phyloP scores from a whole-genome alignment of 768 basidiomycete genomes.

The Pleurotus citrinopileatus region DNA sequence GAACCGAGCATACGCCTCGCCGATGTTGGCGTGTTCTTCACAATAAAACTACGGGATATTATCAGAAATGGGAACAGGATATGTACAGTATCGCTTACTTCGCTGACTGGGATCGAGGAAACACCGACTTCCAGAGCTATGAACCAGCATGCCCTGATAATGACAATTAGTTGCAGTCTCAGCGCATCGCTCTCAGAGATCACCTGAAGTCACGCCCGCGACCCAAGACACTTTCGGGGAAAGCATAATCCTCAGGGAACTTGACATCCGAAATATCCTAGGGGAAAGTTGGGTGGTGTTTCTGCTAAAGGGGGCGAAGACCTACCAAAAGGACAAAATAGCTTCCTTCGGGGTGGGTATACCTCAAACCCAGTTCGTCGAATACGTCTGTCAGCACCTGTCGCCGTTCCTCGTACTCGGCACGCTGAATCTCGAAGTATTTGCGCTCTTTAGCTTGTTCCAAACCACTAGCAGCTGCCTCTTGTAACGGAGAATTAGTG shows the following conservation, averaged over 20 bases:
- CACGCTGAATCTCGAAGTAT: conserved; percentile 76
- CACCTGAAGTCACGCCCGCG: conserved; percentile 88
- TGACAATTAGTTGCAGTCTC: not conserved
- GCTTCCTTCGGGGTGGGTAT: conserved; percentile 84
- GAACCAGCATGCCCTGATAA: conserved; percentile 86
- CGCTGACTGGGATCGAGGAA: conserved; percentile 92
- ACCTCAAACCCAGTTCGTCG: conserved; percentile 78
- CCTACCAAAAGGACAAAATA: conserved; percentile 86
- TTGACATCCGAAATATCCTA: conserved; percentile 76
- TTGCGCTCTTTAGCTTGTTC: conserved; percentile 69
- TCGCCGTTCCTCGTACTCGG: conserved; percentile 81
- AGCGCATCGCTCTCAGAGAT: conserved; percentile 14
- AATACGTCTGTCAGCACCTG: conserved; percentile 74
- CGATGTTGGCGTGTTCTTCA: conserved; percentile 78
- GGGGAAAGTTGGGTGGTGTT: not conserved
- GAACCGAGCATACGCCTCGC: conserved; percentile 85
- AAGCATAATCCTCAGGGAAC: conserved; percentile 83
- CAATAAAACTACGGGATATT: conserved; percentile 75
- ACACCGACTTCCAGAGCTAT: conserved; percentile 88
- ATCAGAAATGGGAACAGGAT: conserved; percentile 8
- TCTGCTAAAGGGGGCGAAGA: not conserved
- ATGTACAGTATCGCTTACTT: conserved; percentile 49
- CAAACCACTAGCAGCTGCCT: conserved; percentile 87
- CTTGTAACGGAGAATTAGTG: conserved; percentile 91
- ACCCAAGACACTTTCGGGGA: conserved; percentile 71